These are phyloP conservation scores for Capronia americana DNA, from an alignment of 2,329 filamentous ascomycete genomes.

Conservation along the genomic window DNA sequence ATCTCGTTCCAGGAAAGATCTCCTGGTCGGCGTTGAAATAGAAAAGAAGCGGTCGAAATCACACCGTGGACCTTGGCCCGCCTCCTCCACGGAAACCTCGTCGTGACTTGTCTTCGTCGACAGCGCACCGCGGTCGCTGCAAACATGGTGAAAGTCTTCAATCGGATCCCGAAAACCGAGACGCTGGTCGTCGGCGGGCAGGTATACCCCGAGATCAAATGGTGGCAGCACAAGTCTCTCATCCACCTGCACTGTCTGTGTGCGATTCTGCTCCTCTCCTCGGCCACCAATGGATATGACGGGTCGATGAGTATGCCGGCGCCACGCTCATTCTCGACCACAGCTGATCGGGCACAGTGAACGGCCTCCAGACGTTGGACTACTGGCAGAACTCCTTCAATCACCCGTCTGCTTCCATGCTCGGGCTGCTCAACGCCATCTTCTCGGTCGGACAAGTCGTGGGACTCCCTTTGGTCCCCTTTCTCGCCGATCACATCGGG, in stretches of 20 bases:
- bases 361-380: conserved; percentile 25
- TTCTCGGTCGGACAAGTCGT: conserved; percentile 54
- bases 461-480: conserved; percentile 52
- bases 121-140: neutral
- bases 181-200: conserved; percentile 17
- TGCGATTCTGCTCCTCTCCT: conserved; percentile 64
- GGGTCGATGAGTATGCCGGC: conserved; percentile 24
- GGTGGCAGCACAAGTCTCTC: conserved; percentile 20
- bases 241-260: conserved; percentile 54
- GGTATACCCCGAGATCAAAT: conserved; percentile 20
- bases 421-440: conserved; percentile 52
- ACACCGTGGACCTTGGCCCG: neutral
- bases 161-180: neutral
- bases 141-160: conserved; percentile 10
- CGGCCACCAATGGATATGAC: conserved; percentile 48
- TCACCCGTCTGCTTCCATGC: conserved; percentile 43
- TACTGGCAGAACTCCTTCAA: conserved; percentile 41
- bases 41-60: conserved; percentile 3
- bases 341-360: conserved; percentile 22
- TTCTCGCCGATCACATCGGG: conserved; percentile 56
- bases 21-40: neutral
- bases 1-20: neutral
- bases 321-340: neutral
- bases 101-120: neutral
- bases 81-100: neutral